These are phyloP conservation scores for Colletotrichum sp. DNA, from an alignment of 2,329 filamentous ascomycete species.

Conservation along the genomic window DNA sequence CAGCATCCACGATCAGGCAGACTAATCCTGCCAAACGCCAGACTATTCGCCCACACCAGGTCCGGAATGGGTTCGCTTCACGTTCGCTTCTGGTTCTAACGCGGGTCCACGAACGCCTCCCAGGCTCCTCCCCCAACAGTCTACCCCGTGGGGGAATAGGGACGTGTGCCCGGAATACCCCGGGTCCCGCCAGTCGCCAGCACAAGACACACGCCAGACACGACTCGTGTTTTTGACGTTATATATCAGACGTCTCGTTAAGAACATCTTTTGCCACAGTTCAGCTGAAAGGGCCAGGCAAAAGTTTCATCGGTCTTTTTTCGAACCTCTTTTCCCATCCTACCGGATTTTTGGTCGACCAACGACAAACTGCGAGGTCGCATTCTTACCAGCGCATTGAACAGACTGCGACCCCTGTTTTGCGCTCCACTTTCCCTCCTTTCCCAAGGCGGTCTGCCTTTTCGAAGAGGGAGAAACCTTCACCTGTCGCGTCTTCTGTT, in stretches of 20 bases:
- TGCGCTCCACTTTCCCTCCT: not conserved
- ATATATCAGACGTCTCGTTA: not conserved
- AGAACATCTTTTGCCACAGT: not conserved
- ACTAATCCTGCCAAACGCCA: not conserved
- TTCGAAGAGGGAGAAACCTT: not conserved
- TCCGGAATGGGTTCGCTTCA: not conserved
- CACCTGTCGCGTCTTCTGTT: not conserved
- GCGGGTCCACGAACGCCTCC: not conserved
- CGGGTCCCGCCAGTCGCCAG: not conserved
- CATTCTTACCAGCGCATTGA: not conserved
- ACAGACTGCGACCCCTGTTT: not conserved
- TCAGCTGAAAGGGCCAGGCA: not conserved
- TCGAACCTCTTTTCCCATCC: not conserved
- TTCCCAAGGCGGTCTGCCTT: not conserved
- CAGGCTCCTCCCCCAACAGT: not conserved
- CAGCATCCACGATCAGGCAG: not conserved
- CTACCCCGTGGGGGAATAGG: conserved; percentile 3
- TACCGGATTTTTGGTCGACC: not conserved
- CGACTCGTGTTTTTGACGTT: not conserved
- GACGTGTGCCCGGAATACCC: not conserved
- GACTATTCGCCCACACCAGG: not conserved
- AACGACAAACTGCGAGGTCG: not conserved
- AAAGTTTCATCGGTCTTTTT: not conserved
- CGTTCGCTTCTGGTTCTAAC: not conserved
- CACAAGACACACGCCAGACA: not conserved